Evolutionary conservation across 169 alveolate genomes (phyloP).

Genomic region (Hepatocystis sp.): DNA sequence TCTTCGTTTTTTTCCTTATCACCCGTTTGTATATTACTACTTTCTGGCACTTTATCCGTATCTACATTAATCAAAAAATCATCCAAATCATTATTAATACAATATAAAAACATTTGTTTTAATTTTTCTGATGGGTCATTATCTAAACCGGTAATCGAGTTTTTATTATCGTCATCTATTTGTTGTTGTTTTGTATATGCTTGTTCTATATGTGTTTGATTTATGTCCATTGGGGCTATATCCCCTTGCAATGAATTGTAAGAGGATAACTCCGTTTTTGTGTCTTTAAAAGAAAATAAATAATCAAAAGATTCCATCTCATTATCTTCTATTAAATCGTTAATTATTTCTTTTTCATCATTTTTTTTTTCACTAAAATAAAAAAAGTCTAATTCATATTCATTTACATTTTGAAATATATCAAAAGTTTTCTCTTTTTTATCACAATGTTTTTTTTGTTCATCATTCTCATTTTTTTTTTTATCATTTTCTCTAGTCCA

Average conservation of each 20-base stretch:
- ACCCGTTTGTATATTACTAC: too few species aligned
- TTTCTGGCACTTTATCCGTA: constrained; percentile 1
- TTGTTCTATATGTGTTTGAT: background rate
- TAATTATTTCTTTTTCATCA: constrained; percentile 25
- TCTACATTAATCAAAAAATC: constrained; percentile 11
- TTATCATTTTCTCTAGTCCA: constrained; percentile 3
- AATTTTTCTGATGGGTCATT: background rate
- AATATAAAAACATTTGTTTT: constrained; percentile 20
- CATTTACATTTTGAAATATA: constrained; percentile 61
- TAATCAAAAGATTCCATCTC: constrained; percentile 27
- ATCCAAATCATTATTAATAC: constrained; percentile 31
- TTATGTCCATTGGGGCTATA: background rate
- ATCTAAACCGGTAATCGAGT: background rate
- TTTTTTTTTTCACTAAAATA: constrained; percentile 42
- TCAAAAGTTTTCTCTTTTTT: constrained; percentile 15
- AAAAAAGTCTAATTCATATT: constrained; percentile 56
- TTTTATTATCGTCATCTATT: background rate
- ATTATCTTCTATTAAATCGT: constrained; percentile 11
- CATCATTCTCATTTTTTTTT: background rate
- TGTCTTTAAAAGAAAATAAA: constrained; percentile 20
- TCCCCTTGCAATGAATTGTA: background rate
- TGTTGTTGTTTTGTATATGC: background rate
- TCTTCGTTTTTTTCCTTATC: background rate
- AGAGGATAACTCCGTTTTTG: constrained; percentile 9
- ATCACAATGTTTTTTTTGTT: constrained; percentile 3